Base-by-base conservation (phyloP, 1,284 basidiomycete genomes). In the Ustilago vetiveriae region DNA sequence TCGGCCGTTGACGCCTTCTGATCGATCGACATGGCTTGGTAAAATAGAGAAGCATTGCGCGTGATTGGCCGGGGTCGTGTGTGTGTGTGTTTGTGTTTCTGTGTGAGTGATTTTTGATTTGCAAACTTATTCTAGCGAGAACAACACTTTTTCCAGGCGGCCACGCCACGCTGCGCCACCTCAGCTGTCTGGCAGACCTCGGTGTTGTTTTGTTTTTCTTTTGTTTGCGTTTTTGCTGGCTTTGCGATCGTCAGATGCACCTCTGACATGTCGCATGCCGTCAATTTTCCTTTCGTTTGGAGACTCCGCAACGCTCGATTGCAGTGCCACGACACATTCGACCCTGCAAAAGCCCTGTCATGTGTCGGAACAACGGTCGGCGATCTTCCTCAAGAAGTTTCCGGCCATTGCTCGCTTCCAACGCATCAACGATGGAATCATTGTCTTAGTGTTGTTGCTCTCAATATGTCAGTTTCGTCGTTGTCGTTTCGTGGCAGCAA, bases 241-340 rank as follows among this genome's bases (percentile, higher is more conserved):
- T 47, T 29, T 55, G 27, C 59, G 53, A 63, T 63, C 59, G 47
- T 56, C 52, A 52, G 48, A 56, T 57, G 60, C 60, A 64, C 49
- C 44, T 33, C 21, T 17, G 26, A 55, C 54, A 46, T 41, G 45
- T 45, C 51, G 50, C 46, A 45, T 44, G 17, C 19, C 36, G 36
- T 37, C 36, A 38, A 19, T 35, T 35, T 24, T 4, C 4, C 9
- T n/a, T 16, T 24, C 17, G 16, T 22, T 35, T 17, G 33, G 32
- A 36, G 33, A 24, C 33, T 35, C 33, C 33, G 32, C 32, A 30
- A 4, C 10, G 4, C 14, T 30, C 10, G 29, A 10, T 30, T 4
- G n/a, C n/a, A n/a, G n/a, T n/a, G n/a, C n/a, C n/a, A n/a, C n/a
- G n/a, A n/a, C n/a, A n/a, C n/a, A n/a, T n/a, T n/a, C n/a, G n/a